Conservation (phyloP, 306 rosid genomes). For the Medicago ruthenica region DNA sequence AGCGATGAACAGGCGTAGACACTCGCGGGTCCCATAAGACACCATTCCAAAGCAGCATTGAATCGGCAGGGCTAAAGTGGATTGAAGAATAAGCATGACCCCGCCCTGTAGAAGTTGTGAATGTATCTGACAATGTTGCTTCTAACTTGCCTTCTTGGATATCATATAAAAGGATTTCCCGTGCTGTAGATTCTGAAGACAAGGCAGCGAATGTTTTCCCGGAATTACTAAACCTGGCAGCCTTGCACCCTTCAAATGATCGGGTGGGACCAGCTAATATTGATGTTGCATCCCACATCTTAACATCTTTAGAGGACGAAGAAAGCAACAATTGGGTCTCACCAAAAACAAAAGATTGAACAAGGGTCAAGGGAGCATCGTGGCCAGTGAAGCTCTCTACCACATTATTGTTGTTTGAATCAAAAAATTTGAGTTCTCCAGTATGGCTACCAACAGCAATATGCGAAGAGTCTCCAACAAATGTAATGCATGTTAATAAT, state of each 20-base stretch:
- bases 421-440: constrained; percentile 89
- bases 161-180: constrained; percentile 88
- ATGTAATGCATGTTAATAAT: constrained; percentile 84
- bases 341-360: constrained; percentile 75
- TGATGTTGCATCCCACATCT: constrained; percentile 83
- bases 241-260: constrained; percentile 92
- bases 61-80: constrained; percentile 87
- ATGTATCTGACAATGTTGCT: constrained; percentile 66
- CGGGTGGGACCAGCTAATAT: constrained; percentile 79
- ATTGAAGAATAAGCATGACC: constrained; percentile 79
- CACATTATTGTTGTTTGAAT: constrained; percentile 70
- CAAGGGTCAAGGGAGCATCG: constrained; percentile 81
- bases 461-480: constrained; percentile 84
- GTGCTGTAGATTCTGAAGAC: constrained; percentile 65
- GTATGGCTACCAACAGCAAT: constrained; percentile 89
- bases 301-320: constrained; percentile 85
- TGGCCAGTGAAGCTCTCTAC: constrained; percentile 88
- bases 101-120: constrained; percentile 68
- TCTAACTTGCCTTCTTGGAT: constrained; percentile 71
- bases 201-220: constrained; percentile 85
- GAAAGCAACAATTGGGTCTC: constrained; percentile 87
- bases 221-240: constrained; percentile 86
- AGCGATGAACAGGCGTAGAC: constrained; percentile 80
- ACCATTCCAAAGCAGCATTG: constrained; percentile 97
- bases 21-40: constrained; percentile 90